Evolutionary conservation across 2,329 filamentous ascomycete genomes (phyloP).

Genomic region (Scorias spongiosa): DNA sequence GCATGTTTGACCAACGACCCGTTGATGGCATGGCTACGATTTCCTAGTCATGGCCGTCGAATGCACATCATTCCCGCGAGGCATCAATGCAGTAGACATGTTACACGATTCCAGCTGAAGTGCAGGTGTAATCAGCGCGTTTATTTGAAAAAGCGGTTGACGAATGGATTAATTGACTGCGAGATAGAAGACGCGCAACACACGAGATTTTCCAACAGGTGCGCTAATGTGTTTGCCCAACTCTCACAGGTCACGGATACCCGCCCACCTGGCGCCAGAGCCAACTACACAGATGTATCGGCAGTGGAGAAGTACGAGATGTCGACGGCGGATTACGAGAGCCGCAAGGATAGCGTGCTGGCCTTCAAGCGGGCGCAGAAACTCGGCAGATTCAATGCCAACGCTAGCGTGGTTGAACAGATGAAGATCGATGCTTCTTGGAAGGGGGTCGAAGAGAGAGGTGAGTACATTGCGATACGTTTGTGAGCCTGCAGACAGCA

Average conservation of each 20-base stretch:
- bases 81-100: no score
- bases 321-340: constrained; percentile 72
- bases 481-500: constrained; percentile 24
- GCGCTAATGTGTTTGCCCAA: no score
- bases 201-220: no score
- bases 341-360: constrained; percentile 72
- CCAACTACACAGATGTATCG: constrained; percentile 68
- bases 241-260: constrained; percentile 55
- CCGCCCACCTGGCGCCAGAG: constrained; percentile 57
- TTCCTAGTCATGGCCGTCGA: no score
- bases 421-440: constrained; percentile 54
- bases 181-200: no score
- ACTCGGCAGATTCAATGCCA: constrained; percentile 88
- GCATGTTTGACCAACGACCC: no score
- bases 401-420: constrained; percentile 58
- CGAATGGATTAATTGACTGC: no score
- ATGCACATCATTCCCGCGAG: no score
- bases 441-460: constrained; percentile 54
- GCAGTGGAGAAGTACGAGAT: constrained; percentile 81
- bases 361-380: constrained; percentile 94
- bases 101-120: no score
- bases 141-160: no score
- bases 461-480: constrained; percentile 24
- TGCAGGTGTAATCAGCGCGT: no score
- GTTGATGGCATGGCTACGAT: no score